phyloP scores from a whole-genome alignment of 2,329 filamentous ascomycete species.

The Exophiala sp. region DNA sequence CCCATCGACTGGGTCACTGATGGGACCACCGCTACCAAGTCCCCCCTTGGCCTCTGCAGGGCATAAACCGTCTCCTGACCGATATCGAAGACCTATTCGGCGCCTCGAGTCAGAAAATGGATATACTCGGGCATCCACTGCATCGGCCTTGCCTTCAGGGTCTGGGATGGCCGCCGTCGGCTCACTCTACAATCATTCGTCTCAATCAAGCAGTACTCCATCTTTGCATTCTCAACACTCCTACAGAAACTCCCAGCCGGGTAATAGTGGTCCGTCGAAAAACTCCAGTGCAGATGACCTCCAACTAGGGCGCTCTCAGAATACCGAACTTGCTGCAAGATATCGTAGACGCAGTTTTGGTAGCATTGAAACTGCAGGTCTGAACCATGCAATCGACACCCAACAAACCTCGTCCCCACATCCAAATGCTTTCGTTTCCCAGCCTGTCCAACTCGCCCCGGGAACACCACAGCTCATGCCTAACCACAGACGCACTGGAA shows the following conservation, averaged over 20 bases:
- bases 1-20: slow-evolving; percentile 18
- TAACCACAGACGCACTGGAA: slow-evolving; percentile 48
- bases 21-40: slow-evolving; percentile 6
- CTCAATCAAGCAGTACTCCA: slow-evolving; percentile 35
- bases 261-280: slow-evolving; percentile 49
- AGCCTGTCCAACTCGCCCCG: slow-evolving; percentile 21
- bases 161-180: slow-evolving; percentile 51
- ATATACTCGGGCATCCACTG: slow-evolving; percentile 20
- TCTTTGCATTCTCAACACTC: slow-evolving; percentile 31
- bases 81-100: slow-evolving; percentile 67
- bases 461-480: slow-evolving; percentile 30
- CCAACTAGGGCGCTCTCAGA: slow-evolving; percentile 46
- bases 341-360: slow-evolving; percentile 80
- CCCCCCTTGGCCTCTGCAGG: slow-evolving; percentile 30
- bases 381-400: slow-evolving; percentile 33
- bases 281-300: slow-evolving; percentile 65
- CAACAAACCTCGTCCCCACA: slow-evolving; percentile 30
- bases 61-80: slow-evolving; percentile 67
- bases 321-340: slow-evolving; percentile 63
- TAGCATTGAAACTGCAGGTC: slow-evolving; percentile 48
- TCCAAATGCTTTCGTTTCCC: slow-evolving; percentile 33
- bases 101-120: slow-evolving; percentile 42
- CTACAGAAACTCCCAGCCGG: slow-evolving; percentile 33
- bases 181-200: slow-evolving; percentile 50
- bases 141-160: slow-evolving; percentile 46